Base-by-base conservation (phyloP, 352 stramenopile genomes). In the Globisporangium acanthophoron region DNA sequence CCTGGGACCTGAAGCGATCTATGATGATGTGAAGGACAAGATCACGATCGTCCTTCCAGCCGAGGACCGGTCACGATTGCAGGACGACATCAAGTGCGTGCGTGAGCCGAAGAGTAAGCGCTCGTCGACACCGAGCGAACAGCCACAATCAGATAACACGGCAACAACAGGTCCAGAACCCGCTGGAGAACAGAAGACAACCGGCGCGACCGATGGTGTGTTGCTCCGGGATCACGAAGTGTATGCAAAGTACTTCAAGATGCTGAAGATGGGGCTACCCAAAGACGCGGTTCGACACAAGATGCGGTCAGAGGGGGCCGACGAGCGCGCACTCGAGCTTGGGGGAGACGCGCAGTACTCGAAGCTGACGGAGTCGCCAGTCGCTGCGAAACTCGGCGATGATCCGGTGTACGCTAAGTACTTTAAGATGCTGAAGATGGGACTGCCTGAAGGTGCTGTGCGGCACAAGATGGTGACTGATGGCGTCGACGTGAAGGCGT, bases 361-460 rank as follows among this genome's bases (percentile, higher is more conserved):
- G 6, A 58, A 75, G 6, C 49, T 87, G 7, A 45, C 51, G 13
- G 69, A 65, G 15, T 7, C 47, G 24, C 33, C 51, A n/a, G 24
- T 21, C 8, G 24, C 69, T 7, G 39, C 67, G 12, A 80, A 70
- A n/a, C 60, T 88, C 8, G 52, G 71, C 18, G 76, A 87, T 40
- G 85, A 96, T 58, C 65, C 84, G 2, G 37, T 72, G 8, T 85
- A 90, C 27, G 71, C 70, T 9, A 94, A 95, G 53, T 98, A 97
- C 48, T 97, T 98, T 64, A 94, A 96, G 55, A 97, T 98, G 92
- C 69, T 97, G 7, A 90, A 96, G 64, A 81, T 97, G 67, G 91
- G 92, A n/a, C 59, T 97, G 3, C 87, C 88, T 1, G 71, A 85
- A 31, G 87, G 80, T 9, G 86, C 88, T 8, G 87, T 97, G 0